Evolutionary conservation across 345 rosid species (phyloP), one percentile per base, ranked within the genome.

Genomic region (Syzygium jambos): DNA sequence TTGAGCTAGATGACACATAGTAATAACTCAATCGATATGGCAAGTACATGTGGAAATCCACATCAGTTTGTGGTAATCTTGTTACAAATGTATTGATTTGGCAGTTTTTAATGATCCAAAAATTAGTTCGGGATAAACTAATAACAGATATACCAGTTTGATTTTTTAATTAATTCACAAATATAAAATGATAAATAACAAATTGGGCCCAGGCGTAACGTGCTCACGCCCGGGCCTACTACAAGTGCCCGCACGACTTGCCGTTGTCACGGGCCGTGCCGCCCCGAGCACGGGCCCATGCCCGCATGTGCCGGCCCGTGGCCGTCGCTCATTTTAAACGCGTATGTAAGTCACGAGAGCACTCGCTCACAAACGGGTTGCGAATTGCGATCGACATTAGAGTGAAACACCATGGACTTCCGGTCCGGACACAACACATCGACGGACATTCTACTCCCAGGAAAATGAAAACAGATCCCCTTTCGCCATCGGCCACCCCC

Each of bases 1-100:
- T 21, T 55, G 9, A 55, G 11, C 22, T 55, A 0, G 4, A 55
- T 0, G 0, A 3, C 10, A 55, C 22, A 22, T 8, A 1, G 46
- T 1, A 43, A 43, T 6, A 43, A 43, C 46, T 43, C 6, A 43
- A 43, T 43, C 6, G 46, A 43, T 1, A 43, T 6, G 46, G 46
- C 46, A 43, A 43, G 7, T 43, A 5, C 46, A 43, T 6, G 46
- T 43, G 46, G 46, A 43, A 43, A 43, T 43, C 46, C 46, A 43
- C 7, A 4, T 43, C 46, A 6, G 7, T 43, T 43, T 43, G 7
- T 43, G 46, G 7, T 56, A 56, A 56, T 9, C 23, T 56, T 1
- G 2, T 56, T 27, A 3, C 5, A 55, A 55, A 55, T 22, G 0
- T 55, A 3, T 56, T 1, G n/a, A 23, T 23, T 56, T 56, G 2